A percentile compares a stretch with the other conserved stretches of the same genome.
Conservation (phyloP, 805 yeast genomes). For the Brettanomyces bruxellensis region DNA sequence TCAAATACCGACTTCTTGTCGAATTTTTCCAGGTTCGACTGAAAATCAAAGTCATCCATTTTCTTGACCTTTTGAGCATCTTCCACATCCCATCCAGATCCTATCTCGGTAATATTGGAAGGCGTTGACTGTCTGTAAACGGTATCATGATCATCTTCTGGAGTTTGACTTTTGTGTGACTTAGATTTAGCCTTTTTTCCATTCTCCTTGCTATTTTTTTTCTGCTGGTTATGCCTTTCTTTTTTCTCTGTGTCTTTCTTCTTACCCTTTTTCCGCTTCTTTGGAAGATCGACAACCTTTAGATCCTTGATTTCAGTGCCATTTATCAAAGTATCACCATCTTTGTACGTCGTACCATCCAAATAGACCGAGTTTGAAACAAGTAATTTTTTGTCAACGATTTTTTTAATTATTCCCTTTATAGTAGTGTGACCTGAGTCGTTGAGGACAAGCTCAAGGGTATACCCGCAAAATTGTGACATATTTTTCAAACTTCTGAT, state of each 20-base stretch:
- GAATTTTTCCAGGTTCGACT: constrained; percentile 68
- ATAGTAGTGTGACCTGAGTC: constrained; percentile 22
- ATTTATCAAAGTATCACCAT: constrained; percentile 14
- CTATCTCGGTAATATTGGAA: neutral
- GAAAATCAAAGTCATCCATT: constrained; percentile 74
- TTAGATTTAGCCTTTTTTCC: neutral
- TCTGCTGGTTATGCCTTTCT: constrained; percentile 4
- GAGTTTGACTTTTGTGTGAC: constrained; percentile 9
- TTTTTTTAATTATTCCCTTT: constrained; percentile 18
- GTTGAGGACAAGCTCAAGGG: constrained; percentile 34
- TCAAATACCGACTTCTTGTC: constrained; percentile 75
- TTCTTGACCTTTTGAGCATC: constrained; percentile 39
- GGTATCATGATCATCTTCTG: constrained; percentile 4
- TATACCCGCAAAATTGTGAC: constrained; percentile 38
- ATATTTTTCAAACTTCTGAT: constrained; percentile 4
- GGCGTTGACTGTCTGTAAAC: constrained; percentile 19
- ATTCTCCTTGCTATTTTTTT: neutral
- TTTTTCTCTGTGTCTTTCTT: constrained; percentile 9
- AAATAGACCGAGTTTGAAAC: constrained; percentile 26
- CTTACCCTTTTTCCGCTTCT: constrained; percentile 18
- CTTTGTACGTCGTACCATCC: constrained; percentile 16
- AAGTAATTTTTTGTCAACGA: constrained; percentile 14
- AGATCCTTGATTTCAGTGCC: constrained; percentile 42
- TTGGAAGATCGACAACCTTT: constrained; percentile 48
- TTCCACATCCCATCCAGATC: constrained; percentile 37